These are phyloP conservation scores for Ceriops decandra DNA, from an alignment of 345 rosid species.

Conservation along the genomic window DNA sequence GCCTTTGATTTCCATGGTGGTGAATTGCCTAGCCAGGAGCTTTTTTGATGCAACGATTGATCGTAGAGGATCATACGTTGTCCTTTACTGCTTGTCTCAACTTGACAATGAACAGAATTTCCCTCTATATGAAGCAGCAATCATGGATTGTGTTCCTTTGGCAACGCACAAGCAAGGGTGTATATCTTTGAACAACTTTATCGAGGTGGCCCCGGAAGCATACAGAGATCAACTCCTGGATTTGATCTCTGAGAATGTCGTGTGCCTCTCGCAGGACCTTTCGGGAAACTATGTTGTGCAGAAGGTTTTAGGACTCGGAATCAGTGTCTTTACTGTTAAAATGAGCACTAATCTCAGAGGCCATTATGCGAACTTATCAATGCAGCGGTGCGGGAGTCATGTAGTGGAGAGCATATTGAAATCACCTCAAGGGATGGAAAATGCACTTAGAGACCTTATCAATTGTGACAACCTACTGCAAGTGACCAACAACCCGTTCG, in stretches of 20 bases:
- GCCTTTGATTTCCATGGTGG: background rate
- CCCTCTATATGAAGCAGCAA: conserved; percentile 10
- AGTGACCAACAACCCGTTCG: conserved; percentile 18
- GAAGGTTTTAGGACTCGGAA: conserved; percentile 18
- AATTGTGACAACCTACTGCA: conserved; percentile 5
- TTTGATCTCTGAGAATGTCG: conserved; percentile 3
- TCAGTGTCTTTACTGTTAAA: conserved; percentile 5
- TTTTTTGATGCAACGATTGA: conserved; percentile 14
- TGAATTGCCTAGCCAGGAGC: background rate
- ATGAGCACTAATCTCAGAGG: conserved; percentile 14
- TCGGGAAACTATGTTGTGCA: conserved; percentile 32
- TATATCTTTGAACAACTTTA: conserved; percentile 16
- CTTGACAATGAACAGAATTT: background rate
- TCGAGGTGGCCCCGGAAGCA: conserved; percentile 18
- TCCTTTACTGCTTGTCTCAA: conserved; percentile 8
- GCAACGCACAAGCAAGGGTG: conserved; percentile 23
- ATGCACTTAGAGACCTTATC: conserved; percentile 15
- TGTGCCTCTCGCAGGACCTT: conserved; percentile 18
- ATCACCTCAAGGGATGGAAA: background rate
- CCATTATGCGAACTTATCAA: conserved; percentile 16
- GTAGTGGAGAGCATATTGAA: conserved; percentile 25
- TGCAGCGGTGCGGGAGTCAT: conserved; percentile 28
- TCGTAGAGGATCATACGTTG: conserved; percentile 3
- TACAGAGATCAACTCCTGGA: conserved; percentile 11
- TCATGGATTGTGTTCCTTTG: conserved; percentile 14